Conservation (phyloP, 768 basidiomycete genomes). For the Zangia roseola region DNA sequence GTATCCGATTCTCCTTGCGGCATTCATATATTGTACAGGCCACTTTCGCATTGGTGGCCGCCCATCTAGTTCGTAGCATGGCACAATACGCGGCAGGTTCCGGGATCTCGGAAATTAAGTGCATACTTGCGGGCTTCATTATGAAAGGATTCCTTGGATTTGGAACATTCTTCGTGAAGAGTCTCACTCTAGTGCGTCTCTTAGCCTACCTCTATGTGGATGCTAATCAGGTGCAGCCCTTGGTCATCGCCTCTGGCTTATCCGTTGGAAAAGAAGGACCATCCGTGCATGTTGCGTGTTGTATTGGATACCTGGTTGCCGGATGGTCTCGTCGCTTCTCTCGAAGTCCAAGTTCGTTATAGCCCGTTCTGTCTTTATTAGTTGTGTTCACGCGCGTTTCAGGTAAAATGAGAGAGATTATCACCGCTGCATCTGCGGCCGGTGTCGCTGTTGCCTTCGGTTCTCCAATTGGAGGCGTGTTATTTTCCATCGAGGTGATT, state of each 20-base stretch:
- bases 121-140: slow-evolving; percentile 93
- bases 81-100: slow-evolving; percentile 97
- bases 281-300: slow-evolving; percentile 95
- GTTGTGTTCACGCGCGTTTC: slow-evolving; percentile 15
- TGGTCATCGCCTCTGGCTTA: slow-evolving; percentile 94
- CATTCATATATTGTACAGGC: slow-evolving; percentile 45
- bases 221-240: slow-evolving; percentile 56
- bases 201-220: neutral
- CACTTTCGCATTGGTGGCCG: slow-evolving; percentile 80
- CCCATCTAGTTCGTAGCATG: slow-evolving; percentile 83
- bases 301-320: slow-evolving; percentile 89
- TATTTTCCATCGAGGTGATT: slow-evolving; percentile 92
- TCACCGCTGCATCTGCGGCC: slow-evolving; percentile 94
- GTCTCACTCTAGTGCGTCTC: slow-evolving; percentile 77
- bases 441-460: slow-evolving; percentile 99
- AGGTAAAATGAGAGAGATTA: slow-evolving; percentile 86
- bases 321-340: slow-evolving; percentile 79
- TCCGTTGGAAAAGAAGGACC: slow-evolving; percentile 99
- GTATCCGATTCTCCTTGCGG: neutral
- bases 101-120: slow-evolving; percentile 98
- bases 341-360: slow-evolving; percentile 76
- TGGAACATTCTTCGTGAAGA: slow-evolving; percentile 91
- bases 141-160: slow-evolving; percentile 95
- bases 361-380: neutral
- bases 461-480: slow-evolving; percentile 94